Evolutionary conservation across 2,329 filamentous ascomycete genomes (phyloP).

Genomic region (Didymella glomerata): DNA sequence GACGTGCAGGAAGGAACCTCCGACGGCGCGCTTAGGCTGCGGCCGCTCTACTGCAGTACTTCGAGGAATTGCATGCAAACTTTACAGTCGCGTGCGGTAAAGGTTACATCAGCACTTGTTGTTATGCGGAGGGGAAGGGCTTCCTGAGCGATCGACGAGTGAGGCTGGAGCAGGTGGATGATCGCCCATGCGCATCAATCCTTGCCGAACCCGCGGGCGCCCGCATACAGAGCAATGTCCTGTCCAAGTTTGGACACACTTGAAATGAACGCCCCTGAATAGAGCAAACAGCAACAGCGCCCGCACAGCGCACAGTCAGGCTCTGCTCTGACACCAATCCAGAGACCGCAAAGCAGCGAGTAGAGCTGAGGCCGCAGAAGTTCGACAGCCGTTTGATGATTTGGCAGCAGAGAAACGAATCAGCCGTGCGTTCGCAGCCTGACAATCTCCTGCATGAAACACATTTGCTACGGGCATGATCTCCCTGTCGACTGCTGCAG

Average conservation of each 20-base stretch:
- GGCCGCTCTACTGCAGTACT: slow-evolving; percentile 11
- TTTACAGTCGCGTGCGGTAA: slow-evolving; percentile 1
- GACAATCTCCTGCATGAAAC: slow-evolving; percentile 44
- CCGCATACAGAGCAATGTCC: slow-evolving; percentile 45
- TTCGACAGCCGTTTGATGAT: slow-evolving; percentile 47
- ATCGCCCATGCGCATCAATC: slow-evolving; percentile 40
- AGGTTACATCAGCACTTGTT: background rate
- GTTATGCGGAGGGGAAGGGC: slow-evolving; percentile 2
- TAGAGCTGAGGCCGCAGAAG: slow-evolving; percentile 34
- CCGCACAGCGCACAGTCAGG: slow-evolving; percentile 11
- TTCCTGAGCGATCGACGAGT: slow-evolving; percentile 42
- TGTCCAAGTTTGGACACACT: slow-evolving; percentile 39
- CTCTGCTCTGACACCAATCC: slow-evolving; percentile 6
- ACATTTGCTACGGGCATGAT: slow-evolving; percentile 40
- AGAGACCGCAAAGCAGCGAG: slow-evolving; percentile 1
- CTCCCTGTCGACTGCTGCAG: slow-evolving; percentile 14
- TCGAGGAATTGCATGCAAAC: background rate
- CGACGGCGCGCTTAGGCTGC: slow-evolving; percentile 22
- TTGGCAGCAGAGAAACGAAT: slow-evolving; percentile 39
- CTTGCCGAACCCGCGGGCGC: slow-evolving; percentile 37
- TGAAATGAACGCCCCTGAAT: slow-evolving; percentile 33
- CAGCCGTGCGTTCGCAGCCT: slow-evolving; percentile 32
- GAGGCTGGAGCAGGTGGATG: slow-evolving; percentile 44
- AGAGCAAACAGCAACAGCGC: slow-evolving; percentile 10
- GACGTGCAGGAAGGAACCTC: slow-evolving; percentile 36